Evolutionary conservation across 192 early-diverging fungal genomes (phyloP).

Genomic region (Geosiphon pyriformis): DNA sequence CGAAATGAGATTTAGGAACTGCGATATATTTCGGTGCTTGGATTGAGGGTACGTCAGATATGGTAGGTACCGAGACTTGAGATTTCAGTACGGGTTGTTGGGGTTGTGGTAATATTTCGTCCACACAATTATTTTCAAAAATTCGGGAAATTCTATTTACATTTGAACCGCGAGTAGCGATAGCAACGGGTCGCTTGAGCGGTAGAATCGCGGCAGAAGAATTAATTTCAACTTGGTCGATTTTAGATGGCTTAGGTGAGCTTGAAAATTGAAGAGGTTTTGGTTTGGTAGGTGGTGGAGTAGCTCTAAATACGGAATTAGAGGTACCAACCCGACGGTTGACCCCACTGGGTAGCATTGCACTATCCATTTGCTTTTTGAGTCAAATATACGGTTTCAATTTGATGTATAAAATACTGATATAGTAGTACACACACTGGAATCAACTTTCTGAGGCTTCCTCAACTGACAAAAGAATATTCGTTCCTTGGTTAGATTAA

Average conservation of each 20-base stretch:
- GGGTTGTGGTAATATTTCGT: background rate
- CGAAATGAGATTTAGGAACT: background rate
- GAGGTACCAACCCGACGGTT: background rate
- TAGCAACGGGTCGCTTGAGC: background rate
- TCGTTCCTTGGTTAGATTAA: no score
- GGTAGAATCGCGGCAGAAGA: background rate
- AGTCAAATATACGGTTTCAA: no score
- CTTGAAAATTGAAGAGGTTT: background rate
- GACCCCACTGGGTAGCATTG: background rate
- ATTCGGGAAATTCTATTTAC: slow-evolving; percentile 21
- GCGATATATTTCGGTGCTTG: background rate
- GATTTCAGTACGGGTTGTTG: background rate
- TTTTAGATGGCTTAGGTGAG: background rate
- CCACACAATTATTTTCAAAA: slow-evolving; percentile 9
- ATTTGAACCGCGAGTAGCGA: slow-evolving; percentile 3
- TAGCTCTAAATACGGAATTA: background rate
- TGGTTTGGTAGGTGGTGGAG: background rate
- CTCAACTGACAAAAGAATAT: no score
- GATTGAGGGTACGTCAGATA: background rate
- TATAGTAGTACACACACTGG: no score
- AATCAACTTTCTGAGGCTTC: no score
- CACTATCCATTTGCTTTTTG: background rate
- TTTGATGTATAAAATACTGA: no score
- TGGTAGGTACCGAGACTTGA: background rate
- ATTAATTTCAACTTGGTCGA: background rate